Evolutionary conservation across 2,329 filamentous ascomycete genomes (phyloP).

Genomic region (Verticillium tricorpus): DNA sequence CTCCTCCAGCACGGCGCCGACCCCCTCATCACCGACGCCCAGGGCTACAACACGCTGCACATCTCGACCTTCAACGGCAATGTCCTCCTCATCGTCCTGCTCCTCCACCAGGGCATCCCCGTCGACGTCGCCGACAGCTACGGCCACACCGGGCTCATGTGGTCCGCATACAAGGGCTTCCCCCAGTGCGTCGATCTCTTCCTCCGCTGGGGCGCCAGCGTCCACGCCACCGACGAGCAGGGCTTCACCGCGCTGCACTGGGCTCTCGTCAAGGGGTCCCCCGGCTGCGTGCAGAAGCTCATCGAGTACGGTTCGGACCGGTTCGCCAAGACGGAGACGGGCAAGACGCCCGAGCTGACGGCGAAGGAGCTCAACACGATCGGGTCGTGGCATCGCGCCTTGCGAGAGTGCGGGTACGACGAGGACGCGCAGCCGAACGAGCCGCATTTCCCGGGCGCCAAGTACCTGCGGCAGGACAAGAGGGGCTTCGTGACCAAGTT

Average conservation of each 20-base stretch:
- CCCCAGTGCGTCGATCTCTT: constrained; percentile 89
- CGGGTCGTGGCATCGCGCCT: constrained; percentile 74
- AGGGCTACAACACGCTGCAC: constrained; percentile 97
- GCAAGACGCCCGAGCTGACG: constrained; percentile 83
- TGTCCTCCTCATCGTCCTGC: constrained; percentile 78
- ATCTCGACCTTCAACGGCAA: constrained; percentile 97
- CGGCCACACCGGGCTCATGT: constrained; percentile 95
- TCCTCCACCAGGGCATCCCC: constrained; percentile 92
- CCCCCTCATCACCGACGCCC: constrained; percentile 83
- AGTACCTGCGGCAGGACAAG: constrained; percentile 70
- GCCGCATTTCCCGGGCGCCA: constrained; percentile 68
- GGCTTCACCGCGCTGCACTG: constrained; percentile 95
- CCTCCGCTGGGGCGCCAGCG: constrained; percentile 89
- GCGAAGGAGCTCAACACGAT: constrained; percentile 87
- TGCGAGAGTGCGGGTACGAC: constrained; percentile 81
- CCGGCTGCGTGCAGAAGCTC: constrained; percentile 85
- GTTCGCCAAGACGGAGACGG: constrained; percentile 82
- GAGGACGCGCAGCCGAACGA: constrained; percentile 67
- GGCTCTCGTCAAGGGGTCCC: constrained; percentile 90
- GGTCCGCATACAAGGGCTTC: constrained; percentile 97
- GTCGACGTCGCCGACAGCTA: constrained; percentile 87
- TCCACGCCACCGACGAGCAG: constrained; percentile 84
- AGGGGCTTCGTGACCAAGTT: constrained; percentile 76
- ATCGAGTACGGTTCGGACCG: constrained; percentile 94
- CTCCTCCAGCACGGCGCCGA: constrained; percentile 89